These are phyloP conservation scores for Perilla frutescens DNA, from an alignment of 257 asterid genomes.

Conservation along the genomic window DNA sequence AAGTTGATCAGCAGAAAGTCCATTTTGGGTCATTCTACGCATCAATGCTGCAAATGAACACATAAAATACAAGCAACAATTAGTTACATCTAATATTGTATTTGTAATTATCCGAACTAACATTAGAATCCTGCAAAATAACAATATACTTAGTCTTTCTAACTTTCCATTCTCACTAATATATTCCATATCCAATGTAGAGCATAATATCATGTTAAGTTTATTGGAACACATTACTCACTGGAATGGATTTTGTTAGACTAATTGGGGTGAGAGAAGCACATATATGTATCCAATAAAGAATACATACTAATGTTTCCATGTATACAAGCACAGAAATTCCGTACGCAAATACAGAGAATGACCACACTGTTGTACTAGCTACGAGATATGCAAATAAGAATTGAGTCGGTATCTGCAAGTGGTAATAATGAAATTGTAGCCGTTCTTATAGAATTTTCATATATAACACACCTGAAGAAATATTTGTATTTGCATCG, in stretches of 20 bases:
- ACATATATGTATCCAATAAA: conserved; percentile 7
- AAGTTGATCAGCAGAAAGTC: conserved; percentile 47
- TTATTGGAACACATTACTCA: conserved; percentile 12
- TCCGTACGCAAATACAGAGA: conserved; percentile 9
- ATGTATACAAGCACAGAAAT: conserved; percentile 3
- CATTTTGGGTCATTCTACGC: conserved; percentile 47
- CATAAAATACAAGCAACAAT: conserved; percentile 11
- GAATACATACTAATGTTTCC: not conserved
- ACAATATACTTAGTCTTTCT: not conserved
- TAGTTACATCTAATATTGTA: not conserved
- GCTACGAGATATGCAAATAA: conserved; percentile 24
- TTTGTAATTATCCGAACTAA: not conserved
- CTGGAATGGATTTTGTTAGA: not conserved
- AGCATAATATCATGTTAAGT: not conserved
- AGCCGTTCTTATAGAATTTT: conserved; percentile 9
- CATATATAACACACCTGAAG: conserved; percentile 52
- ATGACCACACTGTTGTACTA: conserved; percentile 3
- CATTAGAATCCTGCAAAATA: not conserved
- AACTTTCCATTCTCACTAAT: not conserved
- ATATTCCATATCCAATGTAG: conserved; percentile 14
- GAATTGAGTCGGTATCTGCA: conserved; percentile 29
- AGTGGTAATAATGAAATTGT: not conserved
- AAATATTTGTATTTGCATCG: conserved; percentile 45
- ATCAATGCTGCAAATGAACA: conserved; percentile 49
- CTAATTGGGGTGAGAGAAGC: not conserved